Evolutionary conservation across 495 filamentous ascomycete genomes (phyloP).

Genomic region (Stereocaulon alpinum): DNA sequence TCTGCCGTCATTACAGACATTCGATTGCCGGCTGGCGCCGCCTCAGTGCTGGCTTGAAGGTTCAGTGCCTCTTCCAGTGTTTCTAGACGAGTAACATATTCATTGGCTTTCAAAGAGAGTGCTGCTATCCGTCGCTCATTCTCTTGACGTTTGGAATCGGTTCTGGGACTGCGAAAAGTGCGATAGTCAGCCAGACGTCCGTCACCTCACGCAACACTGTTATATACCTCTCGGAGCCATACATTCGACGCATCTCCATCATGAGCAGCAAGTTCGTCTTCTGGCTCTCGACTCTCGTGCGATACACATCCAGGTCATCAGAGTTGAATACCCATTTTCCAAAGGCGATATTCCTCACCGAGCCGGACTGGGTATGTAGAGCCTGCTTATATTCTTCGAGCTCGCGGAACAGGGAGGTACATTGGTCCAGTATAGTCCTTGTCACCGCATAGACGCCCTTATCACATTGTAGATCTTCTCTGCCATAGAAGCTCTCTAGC

Average conservation of each 20-base stretch:
- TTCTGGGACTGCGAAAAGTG: no score
- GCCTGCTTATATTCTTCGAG: background rate
- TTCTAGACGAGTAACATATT: background rate
- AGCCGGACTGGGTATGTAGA: background rate
- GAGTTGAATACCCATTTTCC: constrained; percentile 1
- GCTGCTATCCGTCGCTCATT: no score
- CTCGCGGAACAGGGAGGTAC: background rate
- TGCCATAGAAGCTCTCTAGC: background rate
- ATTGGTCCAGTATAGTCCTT: background rate
- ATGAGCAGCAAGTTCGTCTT: background rate
- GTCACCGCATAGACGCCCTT: background rate
- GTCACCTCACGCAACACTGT: no score
- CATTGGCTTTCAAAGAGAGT: background rate
- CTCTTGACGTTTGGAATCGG: no score
- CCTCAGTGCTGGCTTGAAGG: background rate
- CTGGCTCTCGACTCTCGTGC: background rate
- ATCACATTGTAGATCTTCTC: background rate
- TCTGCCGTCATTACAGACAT: background rate
- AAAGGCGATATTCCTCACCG: background rate
- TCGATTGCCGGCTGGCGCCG: background rate
- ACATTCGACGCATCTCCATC: background rate
- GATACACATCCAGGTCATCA: background rate
- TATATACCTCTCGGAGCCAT: background rate
- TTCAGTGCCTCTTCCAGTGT: background rate
- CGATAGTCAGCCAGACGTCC: no score